phyloP scores from a whole-genome alignment of 768 basidiomycete species.

The Boletus rufocinnamomeus region DNA sequence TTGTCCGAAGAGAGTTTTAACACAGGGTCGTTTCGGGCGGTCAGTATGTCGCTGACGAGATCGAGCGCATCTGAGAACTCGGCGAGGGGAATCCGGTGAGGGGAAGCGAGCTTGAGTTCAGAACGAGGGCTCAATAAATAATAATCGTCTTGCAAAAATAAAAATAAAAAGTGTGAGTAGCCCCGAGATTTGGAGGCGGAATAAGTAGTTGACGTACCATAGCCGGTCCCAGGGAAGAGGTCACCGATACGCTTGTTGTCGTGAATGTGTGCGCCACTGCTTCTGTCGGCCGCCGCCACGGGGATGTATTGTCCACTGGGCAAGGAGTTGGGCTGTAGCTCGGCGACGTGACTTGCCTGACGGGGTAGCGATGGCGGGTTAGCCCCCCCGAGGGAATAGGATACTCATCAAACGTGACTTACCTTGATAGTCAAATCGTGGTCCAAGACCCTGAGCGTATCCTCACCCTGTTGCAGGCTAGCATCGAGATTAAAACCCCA shows the following conservation, averaged over 20 bases:
- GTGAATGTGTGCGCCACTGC: conserved; percentile 47
- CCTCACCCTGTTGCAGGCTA: conserved; percentile 48
- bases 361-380: neutral
- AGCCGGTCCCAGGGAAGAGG: conserved; percentile 55
- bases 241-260: conserved; percentile 55
- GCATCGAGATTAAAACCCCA: conserved; percentile 85
- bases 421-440: conserved; percentile 47
- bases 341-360: conserved; percentile 57
- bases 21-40: conserved; percentile 41
- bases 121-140: conserved; percentile 52
- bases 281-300: conserved; percentile 43
- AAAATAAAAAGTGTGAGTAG: neutral
- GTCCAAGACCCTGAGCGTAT: conserved; percentile 51
- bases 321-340: conserved; percentile 50
- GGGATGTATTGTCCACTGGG: conserved; percentile 54
- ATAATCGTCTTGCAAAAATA: conserved; percentile 60
- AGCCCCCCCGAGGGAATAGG: neutral
- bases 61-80: conserved; percentile 47
- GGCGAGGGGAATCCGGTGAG: conserved; percentile 49
- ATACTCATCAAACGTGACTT: neutral
- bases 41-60: conserved; percentile 40
- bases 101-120: conserved; percentile 37
- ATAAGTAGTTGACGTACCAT: conserved; percentile 43
- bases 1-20: conserved; percentile 56
- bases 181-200: neutral